Evolutionary conservation across 2,329 filamentous ascomycete species (phyloP), one percentile per base, ranked within the genome.

Genomic region (Verticillium nubilum): DNA sequence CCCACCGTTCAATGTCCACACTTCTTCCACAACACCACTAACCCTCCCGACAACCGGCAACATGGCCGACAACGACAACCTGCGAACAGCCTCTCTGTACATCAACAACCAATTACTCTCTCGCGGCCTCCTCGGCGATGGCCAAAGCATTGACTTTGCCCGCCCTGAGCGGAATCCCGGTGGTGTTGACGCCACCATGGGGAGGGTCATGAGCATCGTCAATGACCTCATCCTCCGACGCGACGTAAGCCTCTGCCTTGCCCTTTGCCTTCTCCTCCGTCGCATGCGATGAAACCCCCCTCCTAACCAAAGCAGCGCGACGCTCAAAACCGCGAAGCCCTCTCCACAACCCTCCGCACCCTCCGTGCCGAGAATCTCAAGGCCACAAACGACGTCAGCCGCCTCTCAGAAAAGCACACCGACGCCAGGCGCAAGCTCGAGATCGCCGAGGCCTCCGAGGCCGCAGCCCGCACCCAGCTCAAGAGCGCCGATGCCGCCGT

Each of bases 141-240:
- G 89, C 65, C 85, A 89, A 67, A 79, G 78, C 50, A 90, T 99
- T 74, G 88, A 97, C 73, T 99, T 99, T 72, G 87, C 90, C 61
- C 79, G 86, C 63, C 88, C 90, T 9, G 85, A 85, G 58, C 80
- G 85, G 63, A 82, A 80, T 61, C 84, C 87, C 63, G 81, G 82
- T 19, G 85, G 84, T 19, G 80, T 85, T 37, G 82, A 80, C 50
- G 84, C 83, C 56, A 90, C 90, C 19, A 94, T 95, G 87, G 89
- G 90, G 23, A 86, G 87, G 65, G 88, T 98, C 67, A 97, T 99
- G 76, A 90, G 94, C 70, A 83, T 99, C 26, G 86, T 99, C 55
- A 97, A 99, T 74, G 95, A 99, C 71, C 76, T 99, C 66, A 91
- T 99, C 61, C 73, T 97, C 61, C 86, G 93, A 65, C 86, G 93